Evolutionary conservation across 2,329 filamentous ascomycete genomes (phyloP).

Genomic region (Claviceps maximensis): DNA sequence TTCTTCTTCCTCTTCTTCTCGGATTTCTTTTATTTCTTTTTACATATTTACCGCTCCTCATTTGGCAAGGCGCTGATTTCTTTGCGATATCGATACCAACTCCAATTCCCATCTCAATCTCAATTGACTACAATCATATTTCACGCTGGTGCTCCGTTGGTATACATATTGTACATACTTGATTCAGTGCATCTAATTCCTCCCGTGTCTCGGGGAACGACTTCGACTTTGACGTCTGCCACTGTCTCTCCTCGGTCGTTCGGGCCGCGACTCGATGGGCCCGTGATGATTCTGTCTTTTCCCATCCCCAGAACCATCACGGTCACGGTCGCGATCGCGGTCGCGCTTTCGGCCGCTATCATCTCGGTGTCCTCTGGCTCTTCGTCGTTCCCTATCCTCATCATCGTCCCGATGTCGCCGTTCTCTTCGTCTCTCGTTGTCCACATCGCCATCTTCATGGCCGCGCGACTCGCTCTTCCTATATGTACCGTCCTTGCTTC

Average conservation of each 20-base stretch:
- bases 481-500: too few relatives aligned
- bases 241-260: slow-evolving; percentile 16
- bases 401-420: slow-evolving; percentile 12
- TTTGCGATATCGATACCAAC: not conserved
- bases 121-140: not conserved
- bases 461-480: slow-evolving; percentile 7
- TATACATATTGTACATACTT: not conserved
- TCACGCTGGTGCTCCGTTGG: not conserved
- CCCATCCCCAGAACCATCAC: slow-evolving; percentile 13
- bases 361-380: slow-evolving; percentile 1
- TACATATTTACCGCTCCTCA: not conserved
- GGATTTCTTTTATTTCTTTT: not conserved
- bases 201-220: slow-evolving; percentile 2
- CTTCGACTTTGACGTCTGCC: slow-evolving; percentile 11
- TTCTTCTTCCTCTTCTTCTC: not conserved
- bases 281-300: slow-evolving; percentile 16
- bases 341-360: slow-evolving; percentile 15
- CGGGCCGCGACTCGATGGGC: slow-evolving; percentile 14
- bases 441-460: not conserved
- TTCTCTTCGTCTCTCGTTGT: slow-evolving; percentile 15
- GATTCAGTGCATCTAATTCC: slow-evolving; percentile 9
- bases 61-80: not conserved
- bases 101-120: not conserved
- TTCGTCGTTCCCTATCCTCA: slow-evolving; percentile 8
- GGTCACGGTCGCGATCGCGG: slow-evolving; percentile 8